phyloP scores from a whole-genome alignment of 495 filamentous ascomycete genomes.

The Aspergillus incahuasiensis region DNA sequence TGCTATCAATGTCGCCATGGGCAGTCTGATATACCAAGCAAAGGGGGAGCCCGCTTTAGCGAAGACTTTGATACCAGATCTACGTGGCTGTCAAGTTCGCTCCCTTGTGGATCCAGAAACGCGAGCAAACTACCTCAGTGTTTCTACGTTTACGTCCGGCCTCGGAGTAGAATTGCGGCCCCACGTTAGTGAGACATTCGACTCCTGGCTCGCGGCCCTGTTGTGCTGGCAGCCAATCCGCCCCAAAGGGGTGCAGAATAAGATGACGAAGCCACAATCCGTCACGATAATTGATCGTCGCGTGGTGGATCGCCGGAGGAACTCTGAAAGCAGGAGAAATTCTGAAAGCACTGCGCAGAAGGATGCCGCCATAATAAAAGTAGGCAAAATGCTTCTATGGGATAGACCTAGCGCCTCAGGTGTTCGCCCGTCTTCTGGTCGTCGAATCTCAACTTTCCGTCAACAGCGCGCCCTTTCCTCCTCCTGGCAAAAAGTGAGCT shows the following conservation, averaged over 20 bases:
- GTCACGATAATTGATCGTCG: conserved; percentile 46
- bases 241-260: conserved; percentile 68
- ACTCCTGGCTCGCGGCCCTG: conserved; percentile 88
- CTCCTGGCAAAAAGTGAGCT: conserved; percentile 82
- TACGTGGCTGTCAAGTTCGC: conserved; percentile 80
- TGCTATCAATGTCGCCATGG: conserved; percentile 52
- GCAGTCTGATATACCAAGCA: conserved; percentile 53
- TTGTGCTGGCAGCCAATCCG: conserved; percentile 91
- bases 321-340: conserved; percentile 60
- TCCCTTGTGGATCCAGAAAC: conserved; percentile 60
- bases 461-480: conserved; percentile 52
- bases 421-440: conserved; percentile 34
- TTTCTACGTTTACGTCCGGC: conserved; percentile 65
- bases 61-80: conserved; percentile 67
- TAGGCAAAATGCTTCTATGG: conserved; percentile 91
- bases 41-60: conserved; percentile 53
- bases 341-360: conserved; percentile 60
- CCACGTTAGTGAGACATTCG: conserved; percentile 67
- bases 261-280: conserved; percentile 63
- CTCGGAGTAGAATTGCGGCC: conserved; percentile 73
- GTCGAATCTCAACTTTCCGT: conserved; percentile 48
- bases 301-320: conserved; percentile 51
- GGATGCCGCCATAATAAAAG: conserved; percentile 90
- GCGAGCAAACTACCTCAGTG: conserved; percentile 69
- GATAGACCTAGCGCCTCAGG: conserved; percentile 51